These are phyloP conservation scores for Cardiospermum halicacabum DNA, from an alignment of 345 rosid genomes.

Conservation along the genomic window DNA sequence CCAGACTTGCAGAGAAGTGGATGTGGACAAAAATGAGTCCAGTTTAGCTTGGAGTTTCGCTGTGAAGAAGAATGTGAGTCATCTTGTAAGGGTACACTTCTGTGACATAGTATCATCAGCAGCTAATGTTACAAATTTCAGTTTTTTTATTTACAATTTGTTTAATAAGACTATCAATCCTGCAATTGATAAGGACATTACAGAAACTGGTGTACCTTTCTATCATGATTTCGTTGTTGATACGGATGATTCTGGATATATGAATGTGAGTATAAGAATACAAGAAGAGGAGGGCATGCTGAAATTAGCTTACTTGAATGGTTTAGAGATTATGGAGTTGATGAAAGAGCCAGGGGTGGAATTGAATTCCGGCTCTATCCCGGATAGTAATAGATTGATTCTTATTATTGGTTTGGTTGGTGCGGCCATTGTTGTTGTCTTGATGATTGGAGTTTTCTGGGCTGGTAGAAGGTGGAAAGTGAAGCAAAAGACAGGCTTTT, in stretches of 20 bases:
- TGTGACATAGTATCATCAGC: constrained; percentile 26
- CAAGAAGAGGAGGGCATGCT: not conserved
- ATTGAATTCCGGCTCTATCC: not conserved
- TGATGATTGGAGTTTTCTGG: not conserved
- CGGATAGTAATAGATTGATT: not conserved
- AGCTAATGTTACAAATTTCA: constrained; percentile 11
- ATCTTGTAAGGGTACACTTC: constrained; percentile 55
- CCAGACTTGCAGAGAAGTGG: constrained; percentile 35
- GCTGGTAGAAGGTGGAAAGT: constrained; percentile 20
- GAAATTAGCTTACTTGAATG: constrained; percentile 41
- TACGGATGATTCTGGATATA: constrained; percentile 36
- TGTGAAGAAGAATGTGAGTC: constrained; percentile 31
- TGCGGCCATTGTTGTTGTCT: not conserved
- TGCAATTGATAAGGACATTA: fast-evolving
- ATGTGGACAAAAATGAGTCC: not conserved
- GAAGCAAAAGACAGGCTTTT: constrained; percentile 2
- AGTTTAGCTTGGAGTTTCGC: constrained; percentile 45
- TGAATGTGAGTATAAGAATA: constrained; percentile 31
- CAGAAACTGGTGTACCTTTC: constrained; percentile 18
- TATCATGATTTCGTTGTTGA: constrained; percentile 33
- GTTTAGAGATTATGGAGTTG: constrained; percentile 51
- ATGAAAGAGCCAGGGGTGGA: constrained; percentile 13
- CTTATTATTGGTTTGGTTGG: not conserved
- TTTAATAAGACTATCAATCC: constrained; percentile 22
- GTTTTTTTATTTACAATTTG: constrained; percentile 31